These are phyloP conservation scores for Elsinoe necatrix DNA, from an alignment of 2,329 filamentous ascomycete genomes.

Conservation along the genomic window DNA sequence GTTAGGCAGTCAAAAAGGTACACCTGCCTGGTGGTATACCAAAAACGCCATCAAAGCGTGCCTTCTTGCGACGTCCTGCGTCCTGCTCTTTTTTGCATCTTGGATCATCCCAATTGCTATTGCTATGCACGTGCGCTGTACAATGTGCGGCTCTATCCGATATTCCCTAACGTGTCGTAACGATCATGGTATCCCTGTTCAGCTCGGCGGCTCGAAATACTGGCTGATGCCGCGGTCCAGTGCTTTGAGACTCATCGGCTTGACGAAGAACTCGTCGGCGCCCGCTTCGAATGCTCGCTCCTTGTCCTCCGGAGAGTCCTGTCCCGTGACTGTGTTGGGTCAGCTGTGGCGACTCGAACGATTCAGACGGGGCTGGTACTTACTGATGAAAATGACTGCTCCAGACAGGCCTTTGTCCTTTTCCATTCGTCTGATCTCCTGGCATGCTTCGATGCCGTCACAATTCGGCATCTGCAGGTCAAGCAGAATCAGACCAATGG, in stretches of 20 bases:
- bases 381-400: constrained; percentile 30
- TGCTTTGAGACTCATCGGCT: constrained; percentile 30
- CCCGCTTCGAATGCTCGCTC: constrained; percentile 29
- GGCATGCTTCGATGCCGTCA: constrained; percentile 35
- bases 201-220: constrained; percentile 15
- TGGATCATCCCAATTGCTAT: no score
- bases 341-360: no score
- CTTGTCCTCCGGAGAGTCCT: constrained; percentile 31
- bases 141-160: no score
- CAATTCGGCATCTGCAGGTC: constrained; percentile 40
- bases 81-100: no score
- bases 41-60: no score
- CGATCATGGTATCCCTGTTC: neutral
- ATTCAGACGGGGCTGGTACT: neutral
- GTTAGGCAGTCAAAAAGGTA: neutral
- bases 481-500: constrained; percentile 37
- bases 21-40: no score
- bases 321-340: constrained; percentile 26
- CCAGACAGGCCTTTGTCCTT: constrained; percentile 26
- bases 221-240: constrained; percentile 18
- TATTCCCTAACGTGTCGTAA: neutral
- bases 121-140: no score
- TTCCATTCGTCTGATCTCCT: constrained; percentile 33
- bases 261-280: constrained; percentile 32
- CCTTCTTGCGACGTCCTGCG: no score